These are phyloP conservation scores for Trypanosoma conorhini DNA, from an alignment of 208 protist species.

Conservation along the genomic window DNA sequence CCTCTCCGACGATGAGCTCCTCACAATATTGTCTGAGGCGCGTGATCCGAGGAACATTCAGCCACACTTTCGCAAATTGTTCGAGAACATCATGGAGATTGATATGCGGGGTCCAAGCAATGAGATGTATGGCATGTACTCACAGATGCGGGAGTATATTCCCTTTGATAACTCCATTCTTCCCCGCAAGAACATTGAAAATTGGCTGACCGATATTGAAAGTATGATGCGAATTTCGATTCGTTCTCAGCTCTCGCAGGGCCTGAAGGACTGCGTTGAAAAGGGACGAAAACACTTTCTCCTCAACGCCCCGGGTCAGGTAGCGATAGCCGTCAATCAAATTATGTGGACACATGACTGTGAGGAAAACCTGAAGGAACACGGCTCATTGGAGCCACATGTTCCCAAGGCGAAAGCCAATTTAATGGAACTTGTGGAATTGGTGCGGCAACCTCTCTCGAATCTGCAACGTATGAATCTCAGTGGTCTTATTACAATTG, in stretches of 20 bases:
- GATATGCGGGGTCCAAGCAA: slow-evolving; percentile 89
- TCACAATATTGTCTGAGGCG: slow-evolving; percentile 95
- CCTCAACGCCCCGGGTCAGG: slow-evolving; percentile 83
- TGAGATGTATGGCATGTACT: slow-evolving; percentile 96
- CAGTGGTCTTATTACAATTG: slow-evolving; percentile 95
- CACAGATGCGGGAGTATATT: slow-evolving; percentile 95
- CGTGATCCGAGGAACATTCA: slow-evolving; percentile 95
- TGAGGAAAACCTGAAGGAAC: slow-evolving; percentile 71
- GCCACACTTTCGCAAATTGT: slow-evolving; percentile 96
- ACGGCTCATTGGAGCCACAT: slow-evolving; percentile 86
- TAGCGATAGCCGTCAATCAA: slow-evolving; percentile 92
- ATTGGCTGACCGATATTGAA: slow-evolving; percentile 97
- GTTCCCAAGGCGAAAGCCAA: slow-evolving; percentile 84
- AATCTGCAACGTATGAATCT: slow-evolving; percentile 93
- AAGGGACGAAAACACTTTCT: slow-evolving; percentile 84
- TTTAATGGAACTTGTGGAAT: slow-evolving; percentile 89
- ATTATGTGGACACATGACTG: slow-evolving; percentile 96
- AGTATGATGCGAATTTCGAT: slow-evolving; percentile 94
- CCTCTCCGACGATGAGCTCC: slow-evolving; percentile 92
- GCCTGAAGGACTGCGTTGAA: slow-evolving; percentile 70
- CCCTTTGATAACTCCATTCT: slow-evolving; percentile 92
- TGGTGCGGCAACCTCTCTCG: slow-evolving; percentile 84
- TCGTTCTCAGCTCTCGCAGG: slow-evolving; percentile 81
- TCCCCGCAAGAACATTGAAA: slow-evolving; percentile 96
- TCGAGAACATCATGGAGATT: slow-evolving; percentile 95